Evolutionary conservation across 2,329 filamentous ascomycete species (phyloP), one percentile per base, ranked within the genome.

Genomic region (Cytospora chrysosperma): DNA sequence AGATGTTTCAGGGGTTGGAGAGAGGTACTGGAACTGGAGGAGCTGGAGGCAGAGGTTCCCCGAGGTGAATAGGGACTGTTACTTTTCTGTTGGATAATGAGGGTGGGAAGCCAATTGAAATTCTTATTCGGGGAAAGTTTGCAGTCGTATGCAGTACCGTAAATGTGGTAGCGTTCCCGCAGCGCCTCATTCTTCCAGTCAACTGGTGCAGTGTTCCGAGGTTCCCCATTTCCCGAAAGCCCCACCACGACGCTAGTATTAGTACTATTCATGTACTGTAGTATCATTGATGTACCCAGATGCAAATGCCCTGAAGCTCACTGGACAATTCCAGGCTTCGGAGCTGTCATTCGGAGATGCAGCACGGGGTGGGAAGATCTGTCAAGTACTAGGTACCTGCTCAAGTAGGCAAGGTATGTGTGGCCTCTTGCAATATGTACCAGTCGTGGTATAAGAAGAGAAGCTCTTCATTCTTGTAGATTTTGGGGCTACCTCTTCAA

Each of bases 211-310:
- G 27, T 26, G 55, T 60, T 19, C 58, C 51, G 58, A 60, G 51
- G 50, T 32, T 19, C 62, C 54, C 62, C 62, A 64, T 58, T 62
- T 54, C 49, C 62, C 59, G 62, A 64, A 43, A 43, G 17, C 49
- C 51, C 62, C 63, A 54, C 63, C 24, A 55, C 12, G 17, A 28
- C 34, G 30, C 24, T 30, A 24, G 21, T 47, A 47, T 12, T 21
- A 24, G n/a, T 24, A 13, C n/a, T 24, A 47, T 30, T 4, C 9
- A 30, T 30, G 28, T 30, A 30, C 28, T 30, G 9, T 12, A 32
- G 30, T 21, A 43, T n/a, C n/a, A n/a, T n/a, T n/a, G n/a, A n/a
- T 2, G 19, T 47, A 47, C 2, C 2, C 9, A 24, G 43, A 47
- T 24, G 21, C n/a, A 47, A 65, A 58, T 59, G 30, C 27, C 10